These are phyloP conservation scores for Lactarius evosmus DNA, from an alignment of 768 basidiomycete genomes.

Conservation along the genomic window DNA sequence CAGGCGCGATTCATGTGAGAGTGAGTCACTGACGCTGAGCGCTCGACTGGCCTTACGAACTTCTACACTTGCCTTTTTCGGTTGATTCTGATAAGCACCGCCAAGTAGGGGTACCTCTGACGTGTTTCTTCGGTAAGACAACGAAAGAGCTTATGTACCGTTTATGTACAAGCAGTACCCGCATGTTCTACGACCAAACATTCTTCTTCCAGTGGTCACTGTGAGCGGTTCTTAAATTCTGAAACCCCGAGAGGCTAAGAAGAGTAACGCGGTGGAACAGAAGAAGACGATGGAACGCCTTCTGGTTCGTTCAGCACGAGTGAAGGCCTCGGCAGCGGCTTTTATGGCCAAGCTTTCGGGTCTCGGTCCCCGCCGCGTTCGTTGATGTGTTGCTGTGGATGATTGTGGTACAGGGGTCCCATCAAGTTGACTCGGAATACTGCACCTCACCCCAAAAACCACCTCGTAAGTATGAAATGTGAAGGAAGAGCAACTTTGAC, in stretches of 20 bases:
- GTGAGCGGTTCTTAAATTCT: constrained; percentile 14
- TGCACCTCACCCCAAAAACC: background rate
- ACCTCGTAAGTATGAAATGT: background rate
- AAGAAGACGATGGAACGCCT: background rate
- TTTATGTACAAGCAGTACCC: constrained; percentile 18
- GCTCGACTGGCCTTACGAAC: constrained; percentile 14
- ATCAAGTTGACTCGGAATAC: background rate
- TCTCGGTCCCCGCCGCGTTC: constrained; percentile 11
- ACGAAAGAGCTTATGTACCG: constrained; percentile 16
- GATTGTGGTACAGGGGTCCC: background rate
- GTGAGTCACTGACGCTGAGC: constrained; percentile 17
- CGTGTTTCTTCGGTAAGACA: constrained; percentile 9
- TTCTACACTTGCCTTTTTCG: constrained; percentile 18
- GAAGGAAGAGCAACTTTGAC: constrained; percentile 1
- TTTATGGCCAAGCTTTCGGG: constrained; percentile 17
- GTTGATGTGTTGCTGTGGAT: background rate
- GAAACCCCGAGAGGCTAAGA: constrained; percentile 19
- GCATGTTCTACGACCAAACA: background rate
- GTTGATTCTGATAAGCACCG: constrained; percentile 6
- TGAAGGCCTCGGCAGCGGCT: constrained; percentile 1
- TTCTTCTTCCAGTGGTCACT: background rate
- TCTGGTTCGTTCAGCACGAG: constrained; percentile 3
- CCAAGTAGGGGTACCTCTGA: constrained; percentile 16
- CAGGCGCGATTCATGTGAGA: constrained; percentile 1
- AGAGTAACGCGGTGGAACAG: background rate